phyloP scores from a whole-genome alignment of 768 basidiomycete species.

The Hebeloma cylindrosporum region DNA sequence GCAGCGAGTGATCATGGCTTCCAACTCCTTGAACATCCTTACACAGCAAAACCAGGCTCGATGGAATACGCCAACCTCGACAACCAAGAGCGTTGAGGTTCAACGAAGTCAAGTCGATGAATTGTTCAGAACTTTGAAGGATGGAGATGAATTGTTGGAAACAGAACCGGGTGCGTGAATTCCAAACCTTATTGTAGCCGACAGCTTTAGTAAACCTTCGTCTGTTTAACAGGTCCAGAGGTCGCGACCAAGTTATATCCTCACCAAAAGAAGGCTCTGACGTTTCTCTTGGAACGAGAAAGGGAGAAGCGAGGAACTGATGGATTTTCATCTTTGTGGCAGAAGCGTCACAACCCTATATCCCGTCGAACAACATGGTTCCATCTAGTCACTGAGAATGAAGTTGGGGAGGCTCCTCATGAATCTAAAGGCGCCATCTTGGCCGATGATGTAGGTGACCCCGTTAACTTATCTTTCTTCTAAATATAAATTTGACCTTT shows the following conservation, averaged over 20 bases:
- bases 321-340: slow-evolving; percentile 78
- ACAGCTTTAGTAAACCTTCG: slow-evolving; percentile 11
- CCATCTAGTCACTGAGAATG: slow-evolving; percentile 82
- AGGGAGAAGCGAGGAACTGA: slow-evolving; percentile 56
- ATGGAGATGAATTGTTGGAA: slow-evolving; percentile 83
- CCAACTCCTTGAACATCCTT: slow-evolving; percentile 43
- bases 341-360: slow-evolving; percentile 49
- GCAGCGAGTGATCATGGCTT: slow-evolving; percentile 38
- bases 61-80: slow-evolving; percentile 53
- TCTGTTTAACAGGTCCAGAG: slow-evolving; percentile 46
- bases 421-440: slow-evolving; percentile 88
- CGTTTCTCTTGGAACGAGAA: slow-evolving; percentile 90
- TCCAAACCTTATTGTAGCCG: slow-evolving; percentile 12
- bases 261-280: slow-evolving; percentile 97
- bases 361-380: slow-evolving; percentile 58
- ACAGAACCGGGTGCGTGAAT: slow-evolving; percentile 73
- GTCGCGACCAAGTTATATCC: slow-evolving; percentile 90
- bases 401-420: slow-evolving; percentile 61
- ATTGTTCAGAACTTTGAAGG: slow-evolving; percentile 84
- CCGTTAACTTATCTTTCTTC: slow-evolving; percentile 12
- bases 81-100: slow-evolving; percentile 83
- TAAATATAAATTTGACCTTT: slow-evolving; percentile 4
- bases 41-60: slow-evolving; percentile 37
- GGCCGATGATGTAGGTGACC: slow-evolving; percentile 86
- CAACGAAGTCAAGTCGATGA: slow-evolving; percentile 94